Base-by-base conservation (phyloP, 2,329 filamentous ascomycete genomes). In the Mycocentrospora acerina region DNA sequence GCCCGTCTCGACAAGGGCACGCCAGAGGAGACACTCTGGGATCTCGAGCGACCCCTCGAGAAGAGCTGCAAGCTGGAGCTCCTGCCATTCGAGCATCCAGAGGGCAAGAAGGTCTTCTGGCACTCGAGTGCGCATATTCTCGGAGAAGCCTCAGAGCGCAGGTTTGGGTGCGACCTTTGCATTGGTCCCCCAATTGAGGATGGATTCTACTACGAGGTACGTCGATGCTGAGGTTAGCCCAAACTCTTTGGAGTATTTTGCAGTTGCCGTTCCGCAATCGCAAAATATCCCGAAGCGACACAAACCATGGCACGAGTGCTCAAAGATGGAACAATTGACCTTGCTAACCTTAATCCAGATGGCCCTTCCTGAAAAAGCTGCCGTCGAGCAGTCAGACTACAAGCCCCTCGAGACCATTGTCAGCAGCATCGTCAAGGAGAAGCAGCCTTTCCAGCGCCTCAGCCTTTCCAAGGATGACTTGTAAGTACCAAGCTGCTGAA, bases 101-200 rank as follows among this genome's bases (percentile, higher is more conserved):
- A 87, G 71, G 91, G 89, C 59, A 90, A 93, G 73, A 88, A 88
- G 67, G 91, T 97, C 40, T 98, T 96, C 74, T 98, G 91, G 91
- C 93, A 97, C 71, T 95, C 89, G 14, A 91, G 86, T 59, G 93
- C 93, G 29, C 93, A 98, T 68, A 85, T 95, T 51, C 81, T 98
- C n/a, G 93, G 93, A 55, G 93, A 97, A 71, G 90, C 90, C 44
- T 87, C 86, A 33, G 93, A 98, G 71, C 81, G 86, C 62, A 81
- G 90, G 59, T 98, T 90, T 64, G 88, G 90, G 44, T 96, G 91
- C 71, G 85, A 88, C 57, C 80, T 96, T 30, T 96, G 90, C 68
- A 94, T 96, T 65, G 93, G 93, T 16, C 93, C 93, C 24, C 93
- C 89, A 8, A 90, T 91, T 29, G 82, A 90, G 36, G 85, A 90